Conservation (phyloP, 1,139 yeast species). For the Blastobotrys malaysiensis region DNA sequence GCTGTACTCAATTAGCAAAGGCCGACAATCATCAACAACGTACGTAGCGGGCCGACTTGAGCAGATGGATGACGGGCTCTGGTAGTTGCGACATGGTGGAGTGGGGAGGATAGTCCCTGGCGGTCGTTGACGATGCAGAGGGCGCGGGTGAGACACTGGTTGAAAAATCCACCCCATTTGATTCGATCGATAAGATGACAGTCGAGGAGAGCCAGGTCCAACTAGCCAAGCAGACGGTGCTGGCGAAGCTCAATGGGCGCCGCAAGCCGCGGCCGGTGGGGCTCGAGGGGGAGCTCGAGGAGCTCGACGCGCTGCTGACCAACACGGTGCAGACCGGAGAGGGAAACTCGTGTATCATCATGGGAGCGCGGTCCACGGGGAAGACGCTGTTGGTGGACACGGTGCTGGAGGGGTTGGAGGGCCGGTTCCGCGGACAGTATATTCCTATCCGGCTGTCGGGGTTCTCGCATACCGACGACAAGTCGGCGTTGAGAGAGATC, state of each 20-base stretch:
- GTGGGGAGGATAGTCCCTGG: constrained; percentile 1
- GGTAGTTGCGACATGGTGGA: not conserved
- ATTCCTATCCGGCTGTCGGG: constrained; percentile 66
- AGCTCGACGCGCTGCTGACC: constrained; percentile 52
- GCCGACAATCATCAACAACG: not conserved
- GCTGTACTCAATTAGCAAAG: constrained; percentile 33
- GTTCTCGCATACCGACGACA: constrained; percentile 66
- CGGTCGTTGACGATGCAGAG: not conserved
- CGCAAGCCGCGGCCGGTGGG: constrained; percentile 23
- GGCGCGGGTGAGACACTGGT: not conserved
- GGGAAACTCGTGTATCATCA: constrained; percentile 72
- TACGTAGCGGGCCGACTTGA: constrained; percentile 4
- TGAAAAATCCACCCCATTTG: not conserved
- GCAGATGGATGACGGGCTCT: not conserved
- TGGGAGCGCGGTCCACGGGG: constrained; percentile 80
- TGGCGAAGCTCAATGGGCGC: constrained; percentile 11
- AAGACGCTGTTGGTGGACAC: constrained; percentile 60
- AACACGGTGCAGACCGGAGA: constrained; percentile 65
- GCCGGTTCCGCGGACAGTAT: constrained; percentile 42
- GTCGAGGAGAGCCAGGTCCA: not conserved
- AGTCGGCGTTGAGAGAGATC: constrained; percentile 73
- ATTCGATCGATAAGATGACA: not conserved
- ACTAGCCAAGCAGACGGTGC: constrained; percentile 1
- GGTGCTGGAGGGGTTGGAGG: constrained; percentile 47
- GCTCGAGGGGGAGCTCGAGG: constrained; percentile 32